Conservation (phyloP, 148 eudicot species). For the Vaccinium corymbosum region DNA sequence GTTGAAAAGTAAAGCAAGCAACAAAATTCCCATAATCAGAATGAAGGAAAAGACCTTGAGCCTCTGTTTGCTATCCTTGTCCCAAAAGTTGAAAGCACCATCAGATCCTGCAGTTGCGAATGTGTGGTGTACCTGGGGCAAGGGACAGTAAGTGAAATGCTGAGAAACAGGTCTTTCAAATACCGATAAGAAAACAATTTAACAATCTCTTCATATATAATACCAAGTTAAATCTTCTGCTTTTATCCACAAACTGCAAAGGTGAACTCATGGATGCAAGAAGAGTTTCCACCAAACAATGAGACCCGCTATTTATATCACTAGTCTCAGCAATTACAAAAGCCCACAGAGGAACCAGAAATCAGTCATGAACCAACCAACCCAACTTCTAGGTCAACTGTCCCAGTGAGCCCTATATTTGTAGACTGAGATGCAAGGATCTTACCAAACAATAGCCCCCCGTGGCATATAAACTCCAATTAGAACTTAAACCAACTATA, state of each 20-base stretch:
- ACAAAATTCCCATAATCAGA: background rate
- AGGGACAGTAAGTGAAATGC: background rate
- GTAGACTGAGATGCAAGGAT: background rate
- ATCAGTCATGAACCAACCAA: background rate
- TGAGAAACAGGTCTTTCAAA: background rate
- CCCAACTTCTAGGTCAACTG: background rate
- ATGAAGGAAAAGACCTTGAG: constrained; percentile 52
- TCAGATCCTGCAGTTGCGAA: constrained; percentile 99
- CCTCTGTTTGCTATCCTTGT: constrained; percentile 97
- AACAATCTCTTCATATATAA: background rate
- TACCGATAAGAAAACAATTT: constrained; percentile 2
- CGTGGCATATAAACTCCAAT: background rate
- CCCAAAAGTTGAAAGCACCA: constrained; percentile 95
- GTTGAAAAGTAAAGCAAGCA: background rate
- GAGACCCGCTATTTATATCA: background rate
- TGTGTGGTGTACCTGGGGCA: constrained; percentile 71
- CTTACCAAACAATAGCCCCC: background rate
- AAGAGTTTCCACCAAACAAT: background rate
- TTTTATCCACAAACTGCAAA: background rate
- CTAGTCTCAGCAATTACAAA: background rate
- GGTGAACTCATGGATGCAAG: background rate
- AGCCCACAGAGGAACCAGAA: background rate
- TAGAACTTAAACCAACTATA: background rate
- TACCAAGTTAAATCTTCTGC: background rate
- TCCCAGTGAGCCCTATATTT: background rate